Evolutionary conservation across 495 filamentous ascomycete genomes (phyloP).

Genomic region (Mycothermus thermophilus): DNA sequence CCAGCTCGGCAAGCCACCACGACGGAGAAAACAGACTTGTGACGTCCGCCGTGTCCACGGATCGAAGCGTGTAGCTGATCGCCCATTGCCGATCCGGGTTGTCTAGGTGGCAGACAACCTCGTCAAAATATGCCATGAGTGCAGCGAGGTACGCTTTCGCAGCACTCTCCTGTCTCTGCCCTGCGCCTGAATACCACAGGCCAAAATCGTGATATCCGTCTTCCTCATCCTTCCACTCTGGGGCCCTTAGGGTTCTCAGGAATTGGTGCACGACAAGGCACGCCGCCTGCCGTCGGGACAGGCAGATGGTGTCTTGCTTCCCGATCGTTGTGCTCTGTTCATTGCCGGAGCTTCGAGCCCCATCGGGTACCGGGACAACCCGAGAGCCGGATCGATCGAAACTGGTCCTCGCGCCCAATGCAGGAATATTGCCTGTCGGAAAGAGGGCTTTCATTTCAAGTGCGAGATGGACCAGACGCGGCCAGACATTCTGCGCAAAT

Average conservation of each 20-base stretch:
- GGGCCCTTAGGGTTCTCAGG: slow-evolving; percentile 6
- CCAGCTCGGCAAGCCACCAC: neutral
- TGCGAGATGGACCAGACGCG: neutral
- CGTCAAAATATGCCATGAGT: slow-evolving; percentile 8
- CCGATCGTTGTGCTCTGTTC: too few relatives aligned
- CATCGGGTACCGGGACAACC: too few relatives aligned
- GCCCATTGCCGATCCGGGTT: slow-evolving; percentile 2
- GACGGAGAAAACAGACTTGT: neutral
- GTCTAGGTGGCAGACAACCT: neutral
- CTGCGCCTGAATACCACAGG: slow-evolving; percentile 11
- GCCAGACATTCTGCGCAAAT: neutral
- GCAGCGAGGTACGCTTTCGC: slow-evolving; percentile 9
- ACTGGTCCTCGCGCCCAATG: too few relatives aligned
- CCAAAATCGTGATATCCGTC: slow-evolving; percentile 14
- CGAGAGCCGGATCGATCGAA: too few relatives aligned
- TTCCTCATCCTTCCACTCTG: slow-evolving; percentile 6
- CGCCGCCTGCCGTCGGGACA: slow-evolving; percentile 5
- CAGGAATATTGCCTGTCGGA: too few relatives aligned
- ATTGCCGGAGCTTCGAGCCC: too few relatives aligned
- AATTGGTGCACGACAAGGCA: slow-evolving; percentile 15
- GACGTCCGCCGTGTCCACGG: neutral
- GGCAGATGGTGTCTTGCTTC: neutral
- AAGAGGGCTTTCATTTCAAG: neutral
- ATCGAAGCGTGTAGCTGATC: slow-evolving; percentile 3
- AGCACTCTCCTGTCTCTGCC: slow-evolving; percentile 9